Conservation (phyloP, 1,139 yeast species). For the Suhomyces kunorum region DNA sequence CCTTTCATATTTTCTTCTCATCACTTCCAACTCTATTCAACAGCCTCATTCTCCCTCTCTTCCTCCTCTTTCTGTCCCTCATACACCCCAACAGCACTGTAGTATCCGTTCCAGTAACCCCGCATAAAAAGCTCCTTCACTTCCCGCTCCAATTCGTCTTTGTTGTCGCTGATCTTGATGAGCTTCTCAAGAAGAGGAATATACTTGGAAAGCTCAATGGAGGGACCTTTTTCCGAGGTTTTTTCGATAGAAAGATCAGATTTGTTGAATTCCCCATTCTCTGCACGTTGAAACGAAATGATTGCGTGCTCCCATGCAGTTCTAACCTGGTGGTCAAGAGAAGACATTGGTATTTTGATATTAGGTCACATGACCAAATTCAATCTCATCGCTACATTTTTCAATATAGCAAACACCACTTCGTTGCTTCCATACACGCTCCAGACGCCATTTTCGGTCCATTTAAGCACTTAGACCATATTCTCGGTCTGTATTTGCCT, state of each 20-base stretch:
- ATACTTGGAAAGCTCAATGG: constrained; percentile 4
- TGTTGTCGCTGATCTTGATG: constrained; percentile 5
- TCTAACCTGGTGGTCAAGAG: not conserved
- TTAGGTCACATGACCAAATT: constrained; percentile 1
- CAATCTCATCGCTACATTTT: constrained; percentile 3
- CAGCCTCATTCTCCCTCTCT: not conserved
- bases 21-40: not conserved
- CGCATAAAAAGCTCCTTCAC: constrained; percentile 30
- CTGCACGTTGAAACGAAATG: constrained; percentile 12
- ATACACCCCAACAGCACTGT: constrained; percentile 19
- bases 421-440: too few species aligned
- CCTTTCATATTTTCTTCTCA: not conserved
- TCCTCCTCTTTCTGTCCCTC: not conserved
- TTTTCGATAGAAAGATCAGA: not conserved
- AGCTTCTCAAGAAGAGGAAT: constrained; percentile 8
- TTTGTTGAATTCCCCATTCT: not conserved
- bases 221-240: not conserved
- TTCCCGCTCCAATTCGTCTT: constrained; percentile 23
- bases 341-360: not conserved
- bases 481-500: not conserved
- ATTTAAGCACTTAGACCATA: not conserved
- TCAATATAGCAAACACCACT: not conserved
- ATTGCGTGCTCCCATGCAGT: constrained; percentile 1
- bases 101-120: constrained; percentile 40
- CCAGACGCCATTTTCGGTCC: too few species aligned